Evolutionary conservation across 1,284 basidiomycete species (phyloP), one percentile per base, ranked within the genome.

Genomic region (Leccinum fallax): DNA sequence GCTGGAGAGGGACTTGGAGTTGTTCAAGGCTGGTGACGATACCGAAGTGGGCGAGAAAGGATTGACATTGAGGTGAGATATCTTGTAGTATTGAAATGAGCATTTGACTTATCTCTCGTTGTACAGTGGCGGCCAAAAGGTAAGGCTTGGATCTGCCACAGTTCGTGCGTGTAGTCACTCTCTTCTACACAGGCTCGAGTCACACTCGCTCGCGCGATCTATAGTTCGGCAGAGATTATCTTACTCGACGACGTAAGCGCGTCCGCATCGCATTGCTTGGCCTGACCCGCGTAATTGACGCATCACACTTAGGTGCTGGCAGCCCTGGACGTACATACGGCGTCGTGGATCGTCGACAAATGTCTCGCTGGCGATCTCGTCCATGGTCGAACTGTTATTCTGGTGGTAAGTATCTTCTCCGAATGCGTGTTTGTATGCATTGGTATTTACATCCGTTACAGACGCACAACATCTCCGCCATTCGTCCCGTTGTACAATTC

Each of bases 221-320:
- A 59, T n/a, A 58, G 56, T 15, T 59, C 15, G 2, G 58, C 58
- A 6, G 38, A 59, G 16, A 46, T 43, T 11, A 15, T 59, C 10
- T 46, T 59, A 26, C 58, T 59, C 21, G 58, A 59, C 38, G 58
- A 59, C 9, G 55, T 59, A 32, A 59, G 38, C 28, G 26, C 10
- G 10, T 28, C 5, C 11, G 49, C 21, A 48, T 5, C 7, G 4
- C 16, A 16, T 36, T 5, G 4, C 13, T 28, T 40, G 8, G 15
- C 26, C 36, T 8, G 15, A 24, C 16, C n/a, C 6, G 2, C 8
- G 4, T 21, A 5, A 46, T 30, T 13, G 11, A 48, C n/a, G 0
- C 40, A 16, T 15, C 3, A 13, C 5, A 3, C 13, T 10, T 15
- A 56, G 40, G 55, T 56, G 11, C 28, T 56, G 26, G 55, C 40